Evolutionary conservation across 2,329 filamentous ascomycete species (phyloP), one percentile per base, ranked within the genome.

Genomic region (Monosporascus cannonballus): DNA sequence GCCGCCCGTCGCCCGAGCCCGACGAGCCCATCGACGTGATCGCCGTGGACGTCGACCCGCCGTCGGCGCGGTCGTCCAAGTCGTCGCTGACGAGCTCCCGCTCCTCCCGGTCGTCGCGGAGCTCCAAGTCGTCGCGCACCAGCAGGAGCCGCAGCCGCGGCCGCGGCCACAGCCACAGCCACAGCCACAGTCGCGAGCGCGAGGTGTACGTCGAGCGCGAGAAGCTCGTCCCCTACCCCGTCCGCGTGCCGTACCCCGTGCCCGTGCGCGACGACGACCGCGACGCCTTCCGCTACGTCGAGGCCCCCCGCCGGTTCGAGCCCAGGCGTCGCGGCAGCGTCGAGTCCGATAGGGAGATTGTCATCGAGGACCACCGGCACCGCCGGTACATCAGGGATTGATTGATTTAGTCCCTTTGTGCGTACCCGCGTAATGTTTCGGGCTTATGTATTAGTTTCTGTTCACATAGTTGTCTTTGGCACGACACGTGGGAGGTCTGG

Each of bases 171-270:
- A 51, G 49, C 30, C 46, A 54, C 39, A 54, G 56, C 48, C 54
- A 55, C 47, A 60, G 56, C 47, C 54, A 55, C 47, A 60, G 56
- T 45, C 61, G 67, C 15, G 72, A 78, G 46, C 68, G 68, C 36
- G 77, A 81, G 62, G 70, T 79, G 48, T 71, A 76, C 61, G 73
- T 81, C 55, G 77, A 81, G 67, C 72, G 78, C 25, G 79, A 82
- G 61, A 70, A 71, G 49, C 59, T 76, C 47, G 68, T 79, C 17
- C 76, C 74, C 37, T 64, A 74, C 7, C 69, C 69, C 9, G 62
- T 70, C 44, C 72, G 66, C 8, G 69, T 76, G 0, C 73, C 73
- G 11, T 72, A 76, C 4, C 73, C 70, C 1, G 70, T 73, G 18
- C 69, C 69, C 7, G 69, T 76, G 2, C 53, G 51, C 24, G 52